phyloP scores from a whole-genome alignment of 345 rosid genomes.

The Hibiscus mutabilis region DNA sequence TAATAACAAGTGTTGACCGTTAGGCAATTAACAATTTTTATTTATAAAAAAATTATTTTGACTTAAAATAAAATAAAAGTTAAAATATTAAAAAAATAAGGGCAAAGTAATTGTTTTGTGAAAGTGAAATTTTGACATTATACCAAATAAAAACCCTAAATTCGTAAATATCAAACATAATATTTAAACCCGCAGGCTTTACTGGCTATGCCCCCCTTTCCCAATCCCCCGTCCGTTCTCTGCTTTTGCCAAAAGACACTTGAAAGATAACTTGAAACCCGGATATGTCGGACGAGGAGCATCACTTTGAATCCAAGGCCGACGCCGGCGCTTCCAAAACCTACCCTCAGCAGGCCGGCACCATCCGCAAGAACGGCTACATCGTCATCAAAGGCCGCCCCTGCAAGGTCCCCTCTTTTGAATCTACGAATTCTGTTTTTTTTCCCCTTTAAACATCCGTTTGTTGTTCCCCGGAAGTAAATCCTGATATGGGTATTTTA shows the following conservation, averaged over 20 bases:
- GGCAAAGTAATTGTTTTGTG: too few relatives aligned
- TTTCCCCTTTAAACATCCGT: neutral
- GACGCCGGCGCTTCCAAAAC: conserved; percentile 19
- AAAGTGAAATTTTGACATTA: too few relatives aligned
- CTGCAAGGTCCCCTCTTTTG: conserved; percentile 10
- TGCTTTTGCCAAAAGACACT: neutral
- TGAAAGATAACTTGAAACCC: neutral
- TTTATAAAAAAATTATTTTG: too few relatives aligned
- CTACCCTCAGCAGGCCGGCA: conserved; percentile 13
- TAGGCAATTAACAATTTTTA: too few relatives aligned
- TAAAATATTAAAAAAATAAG: too few relatives aligned
- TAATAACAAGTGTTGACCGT: too few relatives aligned
- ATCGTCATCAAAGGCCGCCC: conserved; percentile 15
- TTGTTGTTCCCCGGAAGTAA: neutral
- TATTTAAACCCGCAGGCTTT: neutral
- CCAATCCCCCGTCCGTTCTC: neutral
- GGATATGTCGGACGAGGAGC: conserved; percentile 15
- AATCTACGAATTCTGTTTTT: neutral
- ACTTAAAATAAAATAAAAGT: too few relatives aligned
- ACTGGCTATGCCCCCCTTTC: neutral
- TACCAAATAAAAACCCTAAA: too few relatives aligned
- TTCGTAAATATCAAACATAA: too few relatives aligned
- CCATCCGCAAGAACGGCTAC: conserved; percentile 16
- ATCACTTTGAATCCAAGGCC: conserved; percentile 15
- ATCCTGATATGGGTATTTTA: neutral